Evolutionary conservation across 2,329 filamentous ascomycete species (phyloP), one percentile per base, ranked within the genome.

Genomic region (Curvularia sp.): DNA sequence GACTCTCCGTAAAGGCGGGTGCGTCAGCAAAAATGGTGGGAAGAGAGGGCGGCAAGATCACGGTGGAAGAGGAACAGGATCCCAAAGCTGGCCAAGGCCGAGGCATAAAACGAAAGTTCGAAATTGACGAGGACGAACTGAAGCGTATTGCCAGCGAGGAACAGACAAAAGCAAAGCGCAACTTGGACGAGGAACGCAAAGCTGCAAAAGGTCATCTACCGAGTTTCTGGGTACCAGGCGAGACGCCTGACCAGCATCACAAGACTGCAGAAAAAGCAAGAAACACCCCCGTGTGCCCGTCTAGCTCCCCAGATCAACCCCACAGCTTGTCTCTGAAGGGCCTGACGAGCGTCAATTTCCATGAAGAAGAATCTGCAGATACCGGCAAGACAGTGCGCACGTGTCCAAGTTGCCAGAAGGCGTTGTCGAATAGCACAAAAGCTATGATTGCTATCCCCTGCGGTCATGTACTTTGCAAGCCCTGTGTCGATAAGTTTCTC

Each of bases 221-320:
- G 0, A 96, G 92, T 0, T 98, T 98, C 79, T 98, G 94, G 95
- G 89, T 94, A 1, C 94, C 93, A 0, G 91, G 90, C 0, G 85
- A 94, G 56, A 96, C 91, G 0, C 92, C 92, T 0, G 82, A 83
- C 0, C 57, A 71, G 15, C 73, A 78, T 54, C 84, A 83, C 36
- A 85, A 85, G 46, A 79, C 69, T 45, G 58, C 64, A 2, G 65
- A 71, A 63, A 56, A 74, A 52, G 74, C 80, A 49, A 96, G 95
- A 72, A 79, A 84, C 25, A 81, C 83, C 5, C 92, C 93, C 0
- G 81, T 89, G 2, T 98, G 93, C 68, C 93, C 93, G 0, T 89
- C 88, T 0, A 92, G 92, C 1, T 80, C 84, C 2, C 80, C 86
- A 10, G 83, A 87, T 27, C 82, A 84, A 13, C 85, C 87, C 0